Conservation (phyloP, 2,329 filamentous ascomycete genomes). For the Claviceps maximensis region DNA sequence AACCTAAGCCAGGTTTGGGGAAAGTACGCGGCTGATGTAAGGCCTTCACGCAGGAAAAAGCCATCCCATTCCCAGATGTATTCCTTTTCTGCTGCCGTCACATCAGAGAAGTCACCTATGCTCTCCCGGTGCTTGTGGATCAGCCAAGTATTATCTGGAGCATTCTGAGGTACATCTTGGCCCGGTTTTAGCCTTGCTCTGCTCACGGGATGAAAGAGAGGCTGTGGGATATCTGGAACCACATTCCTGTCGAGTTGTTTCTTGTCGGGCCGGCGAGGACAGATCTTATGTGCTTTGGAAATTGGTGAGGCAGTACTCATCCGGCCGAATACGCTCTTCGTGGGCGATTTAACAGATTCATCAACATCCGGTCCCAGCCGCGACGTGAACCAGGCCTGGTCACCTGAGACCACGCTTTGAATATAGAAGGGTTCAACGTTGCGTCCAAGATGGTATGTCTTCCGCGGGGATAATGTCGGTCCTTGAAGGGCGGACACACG, state of each 20-base stretch:
- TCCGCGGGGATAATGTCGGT: constrained; percentile 17
- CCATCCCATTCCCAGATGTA: constrained; percentile 46
- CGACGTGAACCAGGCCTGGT: constrained; percentile 31
- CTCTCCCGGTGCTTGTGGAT: constrained; percentile 46
- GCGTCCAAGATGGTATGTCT: constrained; percentile 29
- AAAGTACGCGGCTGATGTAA: constrained; percentile 39
- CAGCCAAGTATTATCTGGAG: constrained; percentile 39
- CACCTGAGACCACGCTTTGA: constrained; percentile 29
- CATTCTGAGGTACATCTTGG: constrained; percentile 29
- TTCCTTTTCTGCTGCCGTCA: constrained; percentile 40
- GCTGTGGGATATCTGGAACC: constrained; percentile 37
- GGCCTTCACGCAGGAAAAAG: constrained; percentile 36
- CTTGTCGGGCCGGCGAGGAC: constrained; percentile 6
- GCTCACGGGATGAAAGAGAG: constrained; percentile 44
- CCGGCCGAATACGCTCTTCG: constrained; percentile 11
- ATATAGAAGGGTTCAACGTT: constrained; percentile 32
- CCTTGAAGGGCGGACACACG: constrained; percentile 22
- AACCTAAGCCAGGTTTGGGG: constrained; percentile 39
- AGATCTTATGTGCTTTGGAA: constrained; percentile 7
- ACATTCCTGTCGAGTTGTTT: constrained; percentile 19
- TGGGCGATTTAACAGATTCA: constrained; percentile 14
- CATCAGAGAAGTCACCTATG: constrained; percentile 43
- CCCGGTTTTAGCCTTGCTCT: constrained; percentile 38
- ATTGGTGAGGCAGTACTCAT: constrained; percentile 14
- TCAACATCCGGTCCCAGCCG: constrained; percentile 25